Conservation (phyloP, 1,284 basidiomycete species). For the Porodaedalea pini region DNA sequence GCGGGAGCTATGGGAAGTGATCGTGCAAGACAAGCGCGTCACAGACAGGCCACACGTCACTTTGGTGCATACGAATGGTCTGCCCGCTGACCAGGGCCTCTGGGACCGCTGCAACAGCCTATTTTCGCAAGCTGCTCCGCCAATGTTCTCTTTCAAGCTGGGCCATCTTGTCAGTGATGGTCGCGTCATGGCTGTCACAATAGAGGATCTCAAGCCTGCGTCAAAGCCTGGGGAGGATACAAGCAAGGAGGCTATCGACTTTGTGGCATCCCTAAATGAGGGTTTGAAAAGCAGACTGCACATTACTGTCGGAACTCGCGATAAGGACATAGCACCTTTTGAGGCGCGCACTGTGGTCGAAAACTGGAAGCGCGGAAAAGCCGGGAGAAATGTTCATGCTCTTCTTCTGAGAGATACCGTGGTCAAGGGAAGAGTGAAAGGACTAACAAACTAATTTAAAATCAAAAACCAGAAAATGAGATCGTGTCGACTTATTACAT, state of each 20-base stretch:
- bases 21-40: conserved; percentile 52
- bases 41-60: conserved; percentile 79
- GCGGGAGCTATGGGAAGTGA: conserved; percentile 45
- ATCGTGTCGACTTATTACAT: too few species aligned
- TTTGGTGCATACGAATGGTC: conserved; percentile 68
- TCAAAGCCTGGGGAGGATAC: conserved; percentile 31
- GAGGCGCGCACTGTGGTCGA: conserved; percentile 70
- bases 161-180: conserved; percentile 73
- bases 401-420: conserved; percentile 35
- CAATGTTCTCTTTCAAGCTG: conserved; percentile 62
- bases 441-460: conserved; percentile 22
- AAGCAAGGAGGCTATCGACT: conserved; percentile 42
- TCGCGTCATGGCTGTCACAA: conserved; percentile 74
- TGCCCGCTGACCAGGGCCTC: conserved; percentile 46
- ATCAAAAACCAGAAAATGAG: not conserved
- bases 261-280: conserved; percentile 46
- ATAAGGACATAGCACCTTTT: conserved; percentile 54
- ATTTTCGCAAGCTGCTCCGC: conserved; percentile 39
- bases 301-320: conserved; percentile 82
- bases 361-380: conserved; percentile 45
- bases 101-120: conserved; percentile 68
- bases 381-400: conserved; percentile 31
- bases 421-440: conserved; percentile 42
- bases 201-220: conserved; percentile 51
- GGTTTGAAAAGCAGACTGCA: conserved; percentile 60